Evolutionary conservation across 2,329 filamentous ascomycete species (phyloP), one percentile per base, ranked within the genome.

Genomic region (Aspergillus carbonarius): DNA sequence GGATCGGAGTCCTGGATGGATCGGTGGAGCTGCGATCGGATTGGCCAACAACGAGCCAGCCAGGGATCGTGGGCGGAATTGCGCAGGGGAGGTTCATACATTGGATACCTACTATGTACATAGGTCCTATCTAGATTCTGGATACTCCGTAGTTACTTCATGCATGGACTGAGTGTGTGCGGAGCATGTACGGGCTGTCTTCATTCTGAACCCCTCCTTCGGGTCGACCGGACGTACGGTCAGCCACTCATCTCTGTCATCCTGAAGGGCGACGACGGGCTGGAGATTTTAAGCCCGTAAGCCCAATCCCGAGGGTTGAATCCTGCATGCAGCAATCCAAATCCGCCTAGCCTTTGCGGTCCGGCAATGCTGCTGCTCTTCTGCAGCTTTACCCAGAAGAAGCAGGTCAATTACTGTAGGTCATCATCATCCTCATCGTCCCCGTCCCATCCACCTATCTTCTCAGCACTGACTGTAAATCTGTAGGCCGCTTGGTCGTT

Each of bases 1-100:
- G 30, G 54, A 58, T 58, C 44, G 55, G 46, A 54, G 48, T 48
- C 54, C 54, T 60, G 53, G 52, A 57, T 47, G 44, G 44, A 58
- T 58, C 50, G 17, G 53, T 51, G 53, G 53, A 39, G 51, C 57
- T 23, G 4, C 17, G n/a, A 52, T 46, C 32, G 17, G 49, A 53
- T 57, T 57, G 49, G 48, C 30, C 20, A 9, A 15, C 20, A 9
- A 15, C 32, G 13, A 42, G n/a, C 30, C 48, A 48, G 40, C 55
- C 55, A 53, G 34, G 55, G 49, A 47, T 58, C 49, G 18, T 25
- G 32, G 46, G 9, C 20, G 48, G 25, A 34, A 34, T 34, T n/a
- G 25, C 17, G 17, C 18, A 17, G 18, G 49, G 13, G 23, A 15
- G n/a, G n/a, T n/a, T n/a, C n/a, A n/a, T n/a, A n/a, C n/a, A n/a